Base-by-base conservation (phyloP, 2,329 filamentous ascomycete species). In the Alternaria longipes region DNA sequence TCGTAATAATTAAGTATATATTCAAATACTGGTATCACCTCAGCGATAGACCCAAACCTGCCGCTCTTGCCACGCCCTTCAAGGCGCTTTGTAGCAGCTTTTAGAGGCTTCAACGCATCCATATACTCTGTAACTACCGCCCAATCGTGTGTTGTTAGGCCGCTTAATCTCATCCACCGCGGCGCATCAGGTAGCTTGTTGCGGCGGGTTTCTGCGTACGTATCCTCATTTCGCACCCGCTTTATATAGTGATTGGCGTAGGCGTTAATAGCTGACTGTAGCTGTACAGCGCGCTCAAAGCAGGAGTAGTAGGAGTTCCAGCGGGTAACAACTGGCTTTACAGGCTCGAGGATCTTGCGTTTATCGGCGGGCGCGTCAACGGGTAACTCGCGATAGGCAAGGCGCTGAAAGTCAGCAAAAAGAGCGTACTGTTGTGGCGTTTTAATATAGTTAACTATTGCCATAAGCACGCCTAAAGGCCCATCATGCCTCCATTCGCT, bases 361-460 rank as follows among this genome's bases (percentile, higher is more conserved):
- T 38, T n/a, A n/a, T 38, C 4, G 3, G 16, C 5, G 8, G 36
- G 36, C 8, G 16, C 16, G 16, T 38, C 8, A 18, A 16, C 36
- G 2, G 8, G 36, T 18, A 38, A 7, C 16, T 38, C 7, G 3
- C 16, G 5, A 38, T n/a, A 28, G 40, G 40, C 9, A 22, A 42
- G 12, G 5, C n/a, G n/a, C 45, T 41, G 11, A 8, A 41, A 41
- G 8, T 22, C 12, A 2, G 40, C n/a, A 46, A 62, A 58, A 44
- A 54, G 45, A 22, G 30, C 49, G 32, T 52, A 18, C 30, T 62
- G 36, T 20, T 62, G 40, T 14, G 20, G 54, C n/a, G 44, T 61
- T 57, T 58, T 61, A 24, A 61, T 61, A 34, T 61, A 54, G 32
- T 40, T 57, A 22, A 57, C 49, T 4, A 61, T 47, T 3, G 1